These are phyloP conservation scores for Aspergillus pseudonomiae DNA, from an alignment of 2,329 filamentous ascomycete genomes.

Conservation along the genomic window DNA sequence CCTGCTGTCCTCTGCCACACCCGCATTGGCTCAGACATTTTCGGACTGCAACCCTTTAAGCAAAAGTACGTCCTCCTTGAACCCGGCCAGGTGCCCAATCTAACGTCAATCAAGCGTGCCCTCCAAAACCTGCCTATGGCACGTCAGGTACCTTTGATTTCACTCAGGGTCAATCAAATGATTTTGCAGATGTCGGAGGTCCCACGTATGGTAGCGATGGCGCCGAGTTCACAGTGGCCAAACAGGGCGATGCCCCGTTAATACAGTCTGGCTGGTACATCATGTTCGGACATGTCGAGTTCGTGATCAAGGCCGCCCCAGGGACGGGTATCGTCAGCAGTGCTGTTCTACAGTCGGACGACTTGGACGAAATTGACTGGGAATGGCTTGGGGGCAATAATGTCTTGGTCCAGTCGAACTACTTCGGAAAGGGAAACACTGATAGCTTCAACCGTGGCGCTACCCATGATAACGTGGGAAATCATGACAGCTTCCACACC, in stretches of 20 bases:
- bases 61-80: constrained; percentile 34
- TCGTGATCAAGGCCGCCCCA: constrained; percentile 81
- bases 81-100: neutral
- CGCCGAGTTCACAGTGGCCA: constrained; percentile 75
- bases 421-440: constrained; percentile 91
- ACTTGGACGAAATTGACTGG: constrained; percentile 93
- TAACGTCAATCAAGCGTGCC: constrained; percentile 56
- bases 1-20: constrained; percentile 31
- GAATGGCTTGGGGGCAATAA: constrained; percentile 87
- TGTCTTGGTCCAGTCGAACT: constrained; percentile 88
- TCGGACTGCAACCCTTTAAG: constrained; percentile 48
- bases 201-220: constrained; percentile 77
- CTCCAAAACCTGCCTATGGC: constrained; percentile 77
- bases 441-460: constrained; percentile 84
- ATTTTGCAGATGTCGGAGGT: constrained; percentile 71
- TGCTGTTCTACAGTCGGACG: constrained; percentile 86
- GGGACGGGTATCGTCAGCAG: constrained; percentile 93
- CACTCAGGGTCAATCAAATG: constrained; percentile 72
- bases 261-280: constrained; percentile 94
- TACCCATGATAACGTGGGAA: constrained; percentile 70
- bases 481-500: constrained; percentile 76
- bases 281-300: constrained; percentile 94
- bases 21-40: constrained; percentile 46
- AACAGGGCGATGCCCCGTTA: constrained; percentile 81
- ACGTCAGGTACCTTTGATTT: constrained; percentile 85